Evolutionary conservation across 1,284 basidiomycete genomes (phyloP), one percentile per base, ranked within the genome.

Genomic region (Trichosporon ovoides): DNA sequence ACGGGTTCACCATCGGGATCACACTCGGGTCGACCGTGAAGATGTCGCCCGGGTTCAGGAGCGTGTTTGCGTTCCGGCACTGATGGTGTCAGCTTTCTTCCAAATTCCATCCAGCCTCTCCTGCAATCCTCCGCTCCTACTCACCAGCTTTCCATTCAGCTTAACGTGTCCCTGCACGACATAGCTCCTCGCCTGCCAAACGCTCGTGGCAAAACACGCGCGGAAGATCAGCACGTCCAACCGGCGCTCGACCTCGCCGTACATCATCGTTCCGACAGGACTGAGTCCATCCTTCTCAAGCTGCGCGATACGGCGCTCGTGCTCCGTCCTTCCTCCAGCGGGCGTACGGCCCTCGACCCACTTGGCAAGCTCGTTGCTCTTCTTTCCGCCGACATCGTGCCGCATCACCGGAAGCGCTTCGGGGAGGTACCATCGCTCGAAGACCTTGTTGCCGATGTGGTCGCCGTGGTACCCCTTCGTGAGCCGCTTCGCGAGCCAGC

Each of bases 401-500:
- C 50, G 86, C 55, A 96, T 89, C 66, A 91, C 88, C 0, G 95
- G 94, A 13, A 98, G 81, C 0, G 84, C 86, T 57, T 84, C 81
- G 11, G 95, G 95, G 20, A 98, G 83, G 76, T 92, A 98, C 89
- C 92, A 95, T 53, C 89, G 85, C 76, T 95, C 94, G 84, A 98
- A 98, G 38, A 87, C 85, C 69, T 87, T 89, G 79, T 95, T 91
- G 56, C 87, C 87, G 63, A 98, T 92, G 77, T 85, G 89, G 82
- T 98, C 94, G 38, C 94, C 94, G 74, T 98, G 95, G 81, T 98
- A 98, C 3, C 86, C 93, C 58, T 94, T 86, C 33, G 92, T 83
- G 61, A 94, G 84, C n/a, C 87, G 83, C 78, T 97, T 98, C 16
- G 91, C 84, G 22, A 81, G 81, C 90, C 92, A 98, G 38, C 94